Percentiles rank a stretch among this genome's conserved stretches.
These are phyloP conservation scores for Physcomitrium patens DNA, from an alignment of 225 moss, liverwort and hornwort species.

Conservation along the genomic window DNA sequence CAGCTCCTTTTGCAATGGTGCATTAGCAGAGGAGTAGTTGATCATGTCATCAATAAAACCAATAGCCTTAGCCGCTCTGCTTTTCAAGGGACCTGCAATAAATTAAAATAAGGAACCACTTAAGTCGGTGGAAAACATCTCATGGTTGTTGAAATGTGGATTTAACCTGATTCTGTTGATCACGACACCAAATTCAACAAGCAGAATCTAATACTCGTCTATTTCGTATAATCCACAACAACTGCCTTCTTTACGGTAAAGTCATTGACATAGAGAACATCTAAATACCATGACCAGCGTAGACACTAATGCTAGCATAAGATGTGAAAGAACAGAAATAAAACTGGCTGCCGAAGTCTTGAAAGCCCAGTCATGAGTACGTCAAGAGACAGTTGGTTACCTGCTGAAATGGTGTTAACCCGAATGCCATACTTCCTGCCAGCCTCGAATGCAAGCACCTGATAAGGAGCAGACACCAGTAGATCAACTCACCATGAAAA, in stretches of 20 bases:
- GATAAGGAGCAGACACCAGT: background rate
- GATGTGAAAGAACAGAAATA: background rate
- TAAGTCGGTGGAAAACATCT: background rate
- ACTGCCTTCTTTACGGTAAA: background rate
- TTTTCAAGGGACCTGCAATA: constrained; percentile 65
- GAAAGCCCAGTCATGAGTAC: background rate
- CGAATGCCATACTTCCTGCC: constrained; percentile 73
- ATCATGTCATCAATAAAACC: constrained; percentile 83
- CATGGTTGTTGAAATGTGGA: background rate
- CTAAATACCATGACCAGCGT: background rate
- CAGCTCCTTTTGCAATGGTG: constrained; percentile 68
- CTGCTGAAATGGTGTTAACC: constrained; percentile 77
- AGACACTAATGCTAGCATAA: background rate
- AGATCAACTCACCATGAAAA: background rate
- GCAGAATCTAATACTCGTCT: background rate
- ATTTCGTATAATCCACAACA: background rate
- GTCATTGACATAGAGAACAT: background rate
- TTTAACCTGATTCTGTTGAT: background rate
- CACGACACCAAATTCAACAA: background rate
- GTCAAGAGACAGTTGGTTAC: constrained; percentile 19
- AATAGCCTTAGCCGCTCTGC: constrained; percentile 78
- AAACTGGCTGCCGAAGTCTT: background rate
- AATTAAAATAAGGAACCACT: no score
- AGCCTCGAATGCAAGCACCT: constrained; percentile 73
- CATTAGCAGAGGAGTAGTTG: constrained; percentile 66